A percentile compares a stretch with the other conserved stretches of the same genome.
phyloP scores from a whole-genome alignment of 169 alveolate species.

The Cyclospora cayetanensis region DNA sequence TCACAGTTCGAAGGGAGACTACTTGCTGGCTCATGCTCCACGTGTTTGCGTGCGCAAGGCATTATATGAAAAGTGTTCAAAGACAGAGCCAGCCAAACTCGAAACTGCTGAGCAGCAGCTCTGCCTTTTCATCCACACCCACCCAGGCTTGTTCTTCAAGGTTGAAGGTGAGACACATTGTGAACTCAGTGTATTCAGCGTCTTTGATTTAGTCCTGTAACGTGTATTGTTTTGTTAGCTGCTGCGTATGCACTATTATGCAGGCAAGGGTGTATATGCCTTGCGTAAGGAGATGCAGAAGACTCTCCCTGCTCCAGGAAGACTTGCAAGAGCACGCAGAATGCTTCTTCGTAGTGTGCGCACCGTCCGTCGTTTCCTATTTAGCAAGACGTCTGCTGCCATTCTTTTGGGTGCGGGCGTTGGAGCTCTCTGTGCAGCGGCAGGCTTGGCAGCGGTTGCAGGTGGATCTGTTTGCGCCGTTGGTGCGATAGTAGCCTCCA shows the following conservation, averaged over 20 bases:
- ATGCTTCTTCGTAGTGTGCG: neutral
- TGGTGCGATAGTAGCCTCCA: neutral
- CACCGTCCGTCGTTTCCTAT: conserved; percentile 18
- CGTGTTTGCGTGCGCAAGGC: conserved; percentile 31
- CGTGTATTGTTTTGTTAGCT: neutral
- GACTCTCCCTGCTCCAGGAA: neutral
- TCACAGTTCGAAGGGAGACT: neutral
- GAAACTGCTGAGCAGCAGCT: conserved; percentile 3
- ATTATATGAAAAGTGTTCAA: neutral
- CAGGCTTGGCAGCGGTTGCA: conserved; percentile 24
- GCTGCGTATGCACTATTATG: neutral
- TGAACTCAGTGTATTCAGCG: neutral
- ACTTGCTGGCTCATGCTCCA: neutral
- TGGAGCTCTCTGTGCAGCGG: conserved; percentile 27
- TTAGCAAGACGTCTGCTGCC: conserved; percentile 10
- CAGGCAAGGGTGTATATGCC: conserved; percentile 19
- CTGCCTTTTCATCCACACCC: conserved; percentile 48
- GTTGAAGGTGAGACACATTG: conserved; percentile 22
- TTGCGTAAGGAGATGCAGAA: conserved; percentile 45
- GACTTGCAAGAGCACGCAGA: neutral
- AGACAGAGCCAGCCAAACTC: neutral
- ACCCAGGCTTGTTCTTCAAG: conserved; percentile 23
- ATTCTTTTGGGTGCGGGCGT: conserved; percentile 10
- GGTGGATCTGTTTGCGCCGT: conserved; percentile 39
- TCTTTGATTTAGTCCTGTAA: neutral